Conservation (phyloP, 148 eudicot genomes). For the Bassia scoparia region DNA sequence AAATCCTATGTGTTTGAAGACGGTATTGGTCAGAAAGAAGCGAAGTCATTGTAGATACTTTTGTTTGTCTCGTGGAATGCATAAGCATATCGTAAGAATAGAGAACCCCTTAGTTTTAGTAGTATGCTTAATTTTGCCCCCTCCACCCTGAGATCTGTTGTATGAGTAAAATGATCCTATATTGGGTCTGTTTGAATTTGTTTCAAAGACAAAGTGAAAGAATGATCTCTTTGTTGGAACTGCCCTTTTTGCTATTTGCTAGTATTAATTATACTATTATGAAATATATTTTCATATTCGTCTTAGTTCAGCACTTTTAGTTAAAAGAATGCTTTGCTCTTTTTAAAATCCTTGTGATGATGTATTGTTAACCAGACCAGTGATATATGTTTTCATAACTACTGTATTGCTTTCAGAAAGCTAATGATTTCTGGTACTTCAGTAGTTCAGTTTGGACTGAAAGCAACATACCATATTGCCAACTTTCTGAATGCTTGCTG, state of each 20-base stretch:
- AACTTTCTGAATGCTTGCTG: too few species aligned
- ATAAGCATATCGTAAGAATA: constrained; percentile 14
- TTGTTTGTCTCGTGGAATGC: constrained; percentile 11
- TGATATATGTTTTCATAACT: too few species aligned
- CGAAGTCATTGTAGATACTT: constrained; percentile 27
- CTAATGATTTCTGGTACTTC: too few species aligned
- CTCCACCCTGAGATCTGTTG: constrained; percentile 14
- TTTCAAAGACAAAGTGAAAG: background rate
- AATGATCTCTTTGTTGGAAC: background rate
- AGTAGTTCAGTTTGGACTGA: too few species aligned
- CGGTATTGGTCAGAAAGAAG: constrained; percentile 19
- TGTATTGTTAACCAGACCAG: too few species aligned
- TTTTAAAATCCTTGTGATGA: too few species aligned
- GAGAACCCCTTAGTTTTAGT: constrained; percentile 6
- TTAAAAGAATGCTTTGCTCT: too few species aligned
- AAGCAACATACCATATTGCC: too few species aligned
- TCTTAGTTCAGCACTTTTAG: too few species aligned
- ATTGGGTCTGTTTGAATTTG: constrained; percentile 1
- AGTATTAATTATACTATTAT: too few species aligned
- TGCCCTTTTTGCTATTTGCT: background rate
- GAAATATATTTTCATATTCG: too few species aligned
- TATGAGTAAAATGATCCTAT: constrained; percentile 18
- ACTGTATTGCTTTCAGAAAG: too few species aligned
- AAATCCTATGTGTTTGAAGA: constrained; percentile 13
- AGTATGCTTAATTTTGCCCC: constrained; percentile 15